Evolutionary conservation across 495 filamentous ascomycete genomes (phyloP).

Genomic region (Podospora bellae-mahoneyi): DNA sequence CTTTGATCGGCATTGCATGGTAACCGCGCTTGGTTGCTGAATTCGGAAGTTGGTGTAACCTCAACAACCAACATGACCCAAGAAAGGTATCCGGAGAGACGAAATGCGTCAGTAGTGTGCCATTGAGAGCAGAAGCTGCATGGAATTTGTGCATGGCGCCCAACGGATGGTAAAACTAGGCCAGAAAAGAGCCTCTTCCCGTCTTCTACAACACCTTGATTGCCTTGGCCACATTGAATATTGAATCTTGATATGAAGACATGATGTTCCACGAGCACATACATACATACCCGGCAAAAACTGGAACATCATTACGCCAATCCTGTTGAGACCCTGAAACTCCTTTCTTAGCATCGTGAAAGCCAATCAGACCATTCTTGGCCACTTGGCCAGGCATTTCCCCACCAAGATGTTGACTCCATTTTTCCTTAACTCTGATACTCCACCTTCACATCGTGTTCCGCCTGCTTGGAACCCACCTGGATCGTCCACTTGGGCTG

Average conservation of each 20-base stretch:
- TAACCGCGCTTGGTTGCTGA: not conserved
- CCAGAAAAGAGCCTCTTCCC: not conserved
- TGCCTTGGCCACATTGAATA: not conserved
- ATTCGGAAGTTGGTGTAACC: not conserved
- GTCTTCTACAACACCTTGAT: not conserved
- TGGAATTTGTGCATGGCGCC: not conserved
- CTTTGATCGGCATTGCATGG: not conserved
- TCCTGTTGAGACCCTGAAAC: no score
- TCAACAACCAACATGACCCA: not conserved
- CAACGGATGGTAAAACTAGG: not conserved
- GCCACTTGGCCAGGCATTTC: not conserved
- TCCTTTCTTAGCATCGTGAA: not conserved
- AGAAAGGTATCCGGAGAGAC: not conserved
- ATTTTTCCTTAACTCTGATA: not conserved
- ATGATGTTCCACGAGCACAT: no score
- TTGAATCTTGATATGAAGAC: not conserved
- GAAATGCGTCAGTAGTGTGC: not conserved
- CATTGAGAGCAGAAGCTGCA: not conserved
- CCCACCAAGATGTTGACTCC: not conserved
- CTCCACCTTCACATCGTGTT: slow-evolving; percentile 8
- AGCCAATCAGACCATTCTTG: not conserved
- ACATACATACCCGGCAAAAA: no score
- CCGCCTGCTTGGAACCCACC: not conserved
- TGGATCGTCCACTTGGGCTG: not conserved
- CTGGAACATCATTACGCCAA: no score